These are phyloP conservation scores for Pseudopithomyces chartarum DNA, from an alignment of 2,329 filamentous ascomycete species.

Conservation along the genomic window DNA sequence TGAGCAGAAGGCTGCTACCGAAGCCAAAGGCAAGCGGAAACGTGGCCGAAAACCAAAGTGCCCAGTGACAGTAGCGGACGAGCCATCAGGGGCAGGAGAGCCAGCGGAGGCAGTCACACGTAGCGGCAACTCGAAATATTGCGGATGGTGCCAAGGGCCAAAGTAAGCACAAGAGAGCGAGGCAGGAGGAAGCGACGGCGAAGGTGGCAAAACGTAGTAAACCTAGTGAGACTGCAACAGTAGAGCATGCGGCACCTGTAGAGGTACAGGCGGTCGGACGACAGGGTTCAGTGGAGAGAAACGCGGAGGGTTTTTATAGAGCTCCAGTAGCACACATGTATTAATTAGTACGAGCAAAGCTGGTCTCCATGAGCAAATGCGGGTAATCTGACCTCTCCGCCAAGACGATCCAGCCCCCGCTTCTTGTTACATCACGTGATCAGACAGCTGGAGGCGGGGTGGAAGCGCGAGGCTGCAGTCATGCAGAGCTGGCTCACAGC, in stretches of 20 bases:
- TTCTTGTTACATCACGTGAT: conserved; percentile 3
- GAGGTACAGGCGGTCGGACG: background rate
- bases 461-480: background rate
- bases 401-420: background rate
- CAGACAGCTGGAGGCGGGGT: background rate
- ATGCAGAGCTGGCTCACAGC: conserved; percentile 1
- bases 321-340: conserved; percentile 1
- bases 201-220: background rate
- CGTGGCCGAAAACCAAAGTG: conserved; percentile 9
- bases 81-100: background rate
- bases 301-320: background rate
- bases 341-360: background rate
- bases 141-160: background rate
- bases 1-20: conserved; percentile 21
- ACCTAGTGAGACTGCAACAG: background rate
- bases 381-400: background rate
- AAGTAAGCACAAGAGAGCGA: conserved; percentile 4
- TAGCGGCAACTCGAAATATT: background rate
- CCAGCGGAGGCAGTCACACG: background rate
- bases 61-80: conserved; percentile 3
- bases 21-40: conserved; percentile 9
- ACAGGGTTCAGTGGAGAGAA: background rate
- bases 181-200: background rate
- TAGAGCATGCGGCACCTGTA: background rate
- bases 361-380: background rate